Conservation (phyloP, 2,329 filamentous ascomycete genomes). For the Shiraia bambusicola region DNA sequence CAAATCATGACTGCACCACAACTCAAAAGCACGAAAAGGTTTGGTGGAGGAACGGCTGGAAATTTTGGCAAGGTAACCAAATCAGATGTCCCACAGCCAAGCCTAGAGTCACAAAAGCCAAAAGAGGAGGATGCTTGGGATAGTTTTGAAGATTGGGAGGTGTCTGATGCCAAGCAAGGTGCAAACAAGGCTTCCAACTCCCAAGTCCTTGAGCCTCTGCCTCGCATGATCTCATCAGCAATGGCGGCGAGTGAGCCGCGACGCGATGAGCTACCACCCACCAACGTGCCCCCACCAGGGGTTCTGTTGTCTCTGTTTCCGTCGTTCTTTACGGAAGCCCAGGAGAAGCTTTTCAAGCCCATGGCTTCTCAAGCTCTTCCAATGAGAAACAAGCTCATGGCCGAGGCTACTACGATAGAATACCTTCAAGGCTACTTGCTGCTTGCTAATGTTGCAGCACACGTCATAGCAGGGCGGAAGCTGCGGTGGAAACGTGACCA, state of each 20-base stretch:
- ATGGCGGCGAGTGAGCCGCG: conserved; percentile 18
- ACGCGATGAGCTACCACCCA: conserved; percentile 60
- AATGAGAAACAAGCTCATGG: conserved; percentile 64
- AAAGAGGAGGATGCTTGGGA: conserved; percentile 47
- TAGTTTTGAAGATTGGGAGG: conserved; percentile 48
- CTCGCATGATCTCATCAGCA: conserved; percentile 27
- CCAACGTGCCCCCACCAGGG: conserved; percentile 86
- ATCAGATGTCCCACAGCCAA: conserved; percentile 7
- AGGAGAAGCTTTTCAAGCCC: conserved; percentile 65
- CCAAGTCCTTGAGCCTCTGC: conserved; percentile 4
- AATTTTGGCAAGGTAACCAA: conserved; percentile 19
- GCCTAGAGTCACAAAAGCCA: conserved; percentile 4
- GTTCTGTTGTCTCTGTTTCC: conserved; percentile 78
- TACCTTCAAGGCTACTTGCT: conserved; percentile 67
- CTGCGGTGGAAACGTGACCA: conserved; percentile 89
- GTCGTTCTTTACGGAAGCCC: conserved; percentile 66
- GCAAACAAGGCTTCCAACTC: conserved; percentile 7
- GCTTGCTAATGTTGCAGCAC: conserved; percentile 69
- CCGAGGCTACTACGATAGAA: conserved; percentile 60
- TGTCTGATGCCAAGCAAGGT: conserved; percentile 30
- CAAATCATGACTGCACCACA: conserved; percentile 1
- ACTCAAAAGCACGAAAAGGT: conserved; percentile 1
- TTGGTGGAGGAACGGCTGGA: conserved; percentile 4
- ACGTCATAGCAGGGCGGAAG: conserved; percentile 80
- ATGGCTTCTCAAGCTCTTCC: conserved; percentile 60